Evolutionary conservation across 345 rosid genomes (phyloP), one percentile per base, ranked within the genome.

Genomic region (Abelmoschus esculentus): DNA sequence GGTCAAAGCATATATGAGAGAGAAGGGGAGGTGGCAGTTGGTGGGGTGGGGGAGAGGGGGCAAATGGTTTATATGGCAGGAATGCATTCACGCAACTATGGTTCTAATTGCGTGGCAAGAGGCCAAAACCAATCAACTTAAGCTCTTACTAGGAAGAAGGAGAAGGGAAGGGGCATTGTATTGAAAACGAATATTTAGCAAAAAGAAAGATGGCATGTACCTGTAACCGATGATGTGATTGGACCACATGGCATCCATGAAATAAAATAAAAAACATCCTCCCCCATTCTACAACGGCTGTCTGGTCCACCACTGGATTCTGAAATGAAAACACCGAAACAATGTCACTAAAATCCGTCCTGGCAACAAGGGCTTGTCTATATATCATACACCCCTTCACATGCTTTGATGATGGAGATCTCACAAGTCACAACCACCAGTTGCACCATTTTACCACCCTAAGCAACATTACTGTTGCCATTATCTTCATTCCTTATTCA

Each of bases 351-450:
- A 75, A 75, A 72, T 80, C 74, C 77, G 84, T 79, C 90, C 85
- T 77, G 46, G 74, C 80, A 72, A 73, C 70, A 71, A 44, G 36
- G 66, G 75, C 28, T 76, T 74, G 70, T 76, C 85, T 77, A 72
- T 81, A 83, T 70, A 87, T 80, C 77, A 73, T 62, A 70, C 86
- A 74, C 78, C 71, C 80, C 87, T 81, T 79, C 84, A 80, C 85
- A 81, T 72, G 86, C 67, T 75, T 52, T 78, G 83, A 78, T 82
- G 77, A 82, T 85, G 86, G 93, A 76, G 60, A 73, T 72, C 80
- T 90, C 90, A 85, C 82, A 89, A 83, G 79, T 89, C 90, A 85
- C 82, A 89, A 83, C 72, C 85, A 73, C 34, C 77, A 65, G 71
- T 77, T 72, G 36, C 79, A 64, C 69, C 68, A 71, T 74, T 74